A percentile compares a stretch with the other conserved stretches of the same genome.
Evolutionary conservation across 2,329 filamentous ascomycete species (phyloP).

Genomic region (Purpureocillium lavendulum): DNA sequence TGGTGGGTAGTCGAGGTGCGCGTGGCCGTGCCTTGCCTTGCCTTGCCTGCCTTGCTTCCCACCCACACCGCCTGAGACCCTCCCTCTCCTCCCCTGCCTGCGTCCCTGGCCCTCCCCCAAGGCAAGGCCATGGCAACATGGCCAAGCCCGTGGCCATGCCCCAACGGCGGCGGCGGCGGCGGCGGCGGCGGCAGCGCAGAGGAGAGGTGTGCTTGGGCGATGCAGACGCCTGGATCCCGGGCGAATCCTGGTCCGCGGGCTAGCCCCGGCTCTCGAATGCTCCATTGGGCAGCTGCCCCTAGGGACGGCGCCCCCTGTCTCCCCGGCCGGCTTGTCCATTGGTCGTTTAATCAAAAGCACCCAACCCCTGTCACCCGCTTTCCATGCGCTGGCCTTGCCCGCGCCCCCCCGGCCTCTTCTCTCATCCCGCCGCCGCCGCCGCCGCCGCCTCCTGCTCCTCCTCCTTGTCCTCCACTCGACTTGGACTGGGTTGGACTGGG

Average conservation of each 20-base stretch:
- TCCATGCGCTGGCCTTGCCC: conserved; percentile 36
- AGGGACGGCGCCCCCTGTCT: conserved; percentile 23
- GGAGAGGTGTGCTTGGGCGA: too few relatives aligned
- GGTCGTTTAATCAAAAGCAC: conserved; percentile 43
- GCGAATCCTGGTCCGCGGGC: conserved; percentile 29
- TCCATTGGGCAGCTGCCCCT: conserved; percentile 41
- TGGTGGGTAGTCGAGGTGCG: neutral
- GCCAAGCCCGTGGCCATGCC: too few relatives aligned
- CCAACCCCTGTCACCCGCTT: conserved; percentile 40
- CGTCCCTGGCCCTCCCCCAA: too few relatives aligned
- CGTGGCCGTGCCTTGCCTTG: neutral
- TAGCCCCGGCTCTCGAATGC: conserved; percentile 39
- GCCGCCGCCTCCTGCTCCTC: too few relatives aligned
- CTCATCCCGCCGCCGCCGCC: conserved; percentile 17
- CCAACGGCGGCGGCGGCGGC: conserved; percentile 14
- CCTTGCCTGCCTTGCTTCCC: neutral
- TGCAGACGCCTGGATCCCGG: conserved; percentile 21
- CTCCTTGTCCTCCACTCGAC: too few relatives aligned
- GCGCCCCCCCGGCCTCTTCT: conserved; percentile 25
- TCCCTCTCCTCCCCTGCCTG: conserved; percentile 24
- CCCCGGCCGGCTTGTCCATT: conserved; percentile 32
- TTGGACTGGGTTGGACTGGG: too few relatives aligned
- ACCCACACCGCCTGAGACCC: neutral
- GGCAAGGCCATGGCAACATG: too few relatives aligned
- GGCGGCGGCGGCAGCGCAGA: too few relatives aligned